These are phyloP conservation scores for Abortiporus biennis DNA, from an alignment of 1,284 basidiomycete species.

Conservation along the genomic window DNA sequence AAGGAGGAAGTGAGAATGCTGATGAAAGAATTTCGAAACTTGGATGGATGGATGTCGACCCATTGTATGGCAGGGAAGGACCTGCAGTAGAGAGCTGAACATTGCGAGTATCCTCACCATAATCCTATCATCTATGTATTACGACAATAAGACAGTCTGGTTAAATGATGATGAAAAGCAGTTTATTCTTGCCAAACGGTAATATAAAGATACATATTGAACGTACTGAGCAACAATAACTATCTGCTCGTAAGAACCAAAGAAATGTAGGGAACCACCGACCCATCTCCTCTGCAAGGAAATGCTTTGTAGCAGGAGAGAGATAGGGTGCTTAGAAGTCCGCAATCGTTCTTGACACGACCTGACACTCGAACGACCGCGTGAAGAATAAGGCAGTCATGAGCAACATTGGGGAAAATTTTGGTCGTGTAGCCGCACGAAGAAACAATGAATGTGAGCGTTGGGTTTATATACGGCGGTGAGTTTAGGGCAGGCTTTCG, in stretches of 20 bases:
- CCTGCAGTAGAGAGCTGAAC: slow-evolving; percentile 15
- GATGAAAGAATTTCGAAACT: slow-evolving; percentile 24
- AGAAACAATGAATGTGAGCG: slow-evolving; percentile 20
- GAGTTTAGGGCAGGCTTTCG: slow-evolving; percentile 18
- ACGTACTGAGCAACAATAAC: too few species aligned
- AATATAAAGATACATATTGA: too few species aligned
- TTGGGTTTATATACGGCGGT: slow-evolving; percentile 5
- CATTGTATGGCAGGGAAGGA: slow-evolving; percentile 33
- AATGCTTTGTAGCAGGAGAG: slow-evolving; percentile 14
- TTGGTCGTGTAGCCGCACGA: slow-evolving; percentile 78
- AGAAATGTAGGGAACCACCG: slow-evolving; percentile 69
- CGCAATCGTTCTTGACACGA: slow-evolving; percentile 62
- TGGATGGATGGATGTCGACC: slow-evolving; percentile 33
- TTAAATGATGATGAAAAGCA: too few species aligned
- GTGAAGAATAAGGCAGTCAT: slow-evolving; percentile 50
- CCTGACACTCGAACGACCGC: slow-evolving; percentile 84
- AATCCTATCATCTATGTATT: background rate
- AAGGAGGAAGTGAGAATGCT: slow-evolving; percentile 23
- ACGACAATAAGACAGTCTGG: too few species aligned
- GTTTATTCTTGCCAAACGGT: too few species aligned
- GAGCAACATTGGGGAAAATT: slow-evolving; percentile 81
- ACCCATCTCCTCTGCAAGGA: slow-evolving; percentile 54
- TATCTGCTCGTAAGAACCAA: too few species aligned
- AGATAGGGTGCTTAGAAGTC: slow-evolving; percentile 76
- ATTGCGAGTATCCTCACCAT: background rate